These are phyloP conservation scores for Rhynchospora breviuscula DNA, from an alignment of 176 grass and related monocot species.

Conservation along the genomic window DNA sequence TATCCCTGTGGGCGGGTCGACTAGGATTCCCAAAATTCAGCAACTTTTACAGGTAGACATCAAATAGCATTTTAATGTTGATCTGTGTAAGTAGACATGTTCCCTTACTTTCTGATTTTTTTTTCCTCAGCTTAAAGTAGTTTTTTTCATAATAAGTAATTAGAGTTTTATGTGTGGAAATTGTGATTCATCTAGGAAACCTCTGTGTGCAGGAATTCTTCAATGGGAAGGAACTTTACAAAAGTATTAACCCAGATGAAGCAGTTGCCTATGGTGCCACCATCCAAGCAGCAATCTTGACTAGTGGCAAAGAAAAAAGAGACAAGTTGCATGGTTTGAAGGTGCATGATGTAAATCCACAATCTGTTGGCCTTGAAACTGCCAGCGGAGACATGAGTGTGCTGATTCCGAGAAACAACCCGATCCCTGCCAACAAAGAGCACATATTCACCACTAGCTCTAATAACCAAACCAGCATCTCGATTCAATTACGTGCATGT, in stretches of 20 bases:
- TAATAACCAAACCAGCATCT: conserved; percentile 21
- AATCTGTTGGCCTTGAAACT: conserved; percentile 24
- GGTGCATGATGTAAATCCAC: conserved; percentile 16
- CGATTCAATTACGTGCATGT: conserved; percentile 19
- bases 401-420: conserved; percentile 17
- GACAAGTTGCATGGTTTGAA: neutral
- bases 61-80: neutral
- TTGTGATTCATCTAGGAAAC: neutral
- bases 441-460: conserved; percentile 23
- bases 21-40: conserved; percentile 29
- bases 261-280: conserved; percentile 14
- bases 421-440: conserved; percentile 16
- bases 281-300: neutral
- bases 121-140: neutral
- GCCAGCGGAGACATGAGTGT: conserved; percentile 20
- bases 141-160: neutral
- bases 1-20: conserved; percentile 21
- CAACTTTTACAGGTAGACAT: conserved; percentile 17
- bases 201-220: conserved; percentile 26
- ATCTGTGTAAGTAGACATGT: too few relatives aligned
- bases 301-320: neutral
- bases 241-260: conserved; percentile 27
- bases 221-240: conserved; percentile 21
- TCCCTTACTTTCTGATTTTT: neutral
- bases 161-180: neutral